Base-by-base conservation (phyloP, 257 asterid genomes). In the Rehmannia glutinosa region DNA sequence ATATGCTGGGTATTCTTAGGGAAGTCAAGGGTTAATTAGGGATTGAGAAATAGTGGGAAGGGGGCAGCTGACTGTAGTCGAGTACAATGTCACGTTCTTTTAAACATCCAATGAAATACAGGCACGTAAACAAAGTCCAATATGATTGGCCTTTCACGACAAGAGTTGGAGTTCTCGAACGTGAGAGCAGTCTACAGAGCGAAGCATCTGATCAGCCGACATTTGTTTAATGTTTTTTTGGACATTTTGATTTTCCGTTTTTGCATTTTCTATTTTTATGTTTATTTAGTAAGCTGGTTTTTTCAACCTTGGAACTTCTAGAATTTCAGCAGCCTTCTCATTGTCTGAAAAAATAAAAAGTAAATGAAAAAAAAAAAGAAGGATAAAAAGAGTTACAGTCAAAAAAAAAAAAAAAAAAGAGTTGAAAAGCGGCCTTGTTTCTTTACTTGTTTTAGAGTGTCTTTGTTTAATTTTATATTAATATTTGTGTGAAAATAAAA, bases 191-290 rank as follows among this genome's bases (percentile, higher is more conserved):
- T 28, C 43, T 6, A 16, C 3, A 16, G 43, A 24, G 55, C 46
- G 76, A 43, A 5, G 67, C 61, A 72, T 33, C 19, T 24, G 68
- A 78, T 71, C 66, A 75, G 20, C 72, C 71, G 67, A 70, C 77
- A 41, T 58, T 33, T 16, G 4, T 63, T 39, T 36, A 53, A 15
- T 41, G n/a, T 32, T 28, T 28, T 49, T 33, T 62, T 2, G 28
- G 33, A 25, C 28, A 9, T 3, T 33, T 50, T 50, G 4, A 11
- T 6, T 13, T 21, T n/a, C 3, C 25, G 12, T 52, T 65, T 42
- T 64, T 66, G 21, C 15, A 36, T 28, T 43, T 61, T 33, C 7
- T 50, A 5, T 30, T 63, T 35, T 11, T 21, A 4, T 19, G 42
- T 53, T 19, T n/a, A 17, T 1, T 41, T 25, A 9, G 5, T 8